Percentiles rank a stretch among this genome's conserved stretches.
Evolutionary conservation across 148 eudicot species (phyloP).

Genomic region (Rhododendron henanense): DNA sequence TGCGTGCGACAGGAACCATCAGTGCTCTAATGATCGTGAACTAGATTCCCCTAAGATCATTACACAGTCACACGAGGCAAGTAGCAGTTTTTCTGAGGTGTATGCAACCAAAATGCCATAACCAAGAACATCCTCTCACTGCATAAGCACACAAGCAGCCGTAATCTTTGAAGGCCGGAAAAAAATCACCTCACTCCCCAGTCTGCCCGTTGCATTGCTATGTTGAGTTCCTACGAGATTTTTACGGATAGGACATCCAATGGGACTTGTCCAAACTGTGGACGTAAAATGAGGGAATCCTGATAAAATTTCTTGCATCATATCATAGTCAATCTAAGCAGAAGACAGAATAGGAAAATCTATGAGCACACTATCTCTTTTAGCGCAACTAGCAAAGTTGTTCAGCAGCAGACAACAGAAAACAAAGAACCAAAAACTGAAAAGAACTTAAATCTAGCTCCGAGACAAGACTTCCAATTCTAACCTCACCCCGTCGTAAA

Average conservation of each 20-base stretch:
- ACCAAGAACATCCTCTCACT: background rate
- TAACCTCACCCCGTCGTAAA: background rate
- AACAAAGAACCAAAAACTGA: background rate
- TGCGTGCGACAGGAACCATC: background rate
- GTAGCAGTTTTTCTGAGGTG: background rate
- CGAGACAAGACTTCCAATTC: background rate
- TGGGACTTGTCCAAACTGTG: background rate
- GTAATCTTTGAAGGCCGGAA: background rate
- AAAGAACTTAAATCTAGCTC: background rate
- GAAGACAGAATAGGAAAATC: background rate
- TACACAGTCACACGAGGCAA: background rate
- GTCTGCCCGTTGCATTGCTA: background rate
- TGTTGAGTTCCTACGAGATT: background rate
- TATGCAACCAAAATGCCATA: background rate
- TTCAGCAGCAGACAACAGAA: background rate
- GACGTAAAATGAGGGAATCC: background rate
- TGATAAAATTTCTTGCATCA: background rate
- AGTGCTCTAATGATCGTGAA: background rate
- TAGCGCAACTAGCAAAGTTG: background rate
- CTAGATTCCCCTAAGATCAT: background rate
- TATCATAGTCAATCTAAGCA: background rate
- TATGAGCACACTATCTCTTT: background rate
- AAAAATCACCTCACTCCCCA: background rate
- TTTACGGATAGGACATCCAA: background rate
- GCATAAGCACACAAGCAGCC: background rate